Conservation (phyloP, 495 filamentous ascomycete species). For the Filosporella fistucella region DNA sequence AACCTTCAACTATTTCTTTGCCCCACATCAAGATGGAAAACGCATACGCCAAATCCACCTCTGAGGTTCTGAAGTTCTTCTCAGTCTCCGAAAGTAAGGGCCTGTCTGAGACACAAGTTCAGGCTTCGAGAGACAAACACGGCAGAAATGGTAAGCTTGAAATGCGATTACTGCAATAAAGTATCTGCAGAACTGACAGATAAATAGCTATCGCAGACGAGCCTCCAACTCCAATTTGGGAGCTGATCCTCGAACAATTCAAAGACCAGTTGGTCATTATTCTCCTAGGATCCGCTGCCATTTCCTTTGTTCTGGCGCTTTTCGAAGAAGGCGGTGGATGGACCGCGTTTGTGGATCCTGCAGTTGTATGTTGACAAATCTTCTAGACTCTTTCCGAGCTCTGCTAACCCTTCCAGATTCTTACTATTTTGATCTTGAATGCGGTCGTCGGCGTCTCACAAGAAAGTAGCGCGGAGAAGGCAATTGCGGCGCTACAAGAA, state of each 20-base stretch:
- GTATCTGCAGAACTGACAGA: constrained; percentile 19
- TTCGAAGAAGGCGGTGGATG: constrained; percentile 91
- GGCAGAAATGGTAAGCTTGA: constrained; percentile 75
- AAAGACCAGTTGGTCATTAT: constrained; percentile 99
- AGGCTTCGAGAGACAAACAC: constrained; percentile 57
- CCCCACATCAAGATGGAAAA: constrained; percentile 61
- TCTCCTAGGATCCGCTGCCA: constrained; percentile 84
- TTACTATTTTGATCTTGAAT: constrained; percentile 96
- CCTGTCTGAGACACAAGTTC: constrained; percentile 66
- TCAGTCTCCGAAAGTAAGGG: constrained; percentile 60
- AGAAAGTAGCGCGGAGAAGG: constrained; percentile 97
- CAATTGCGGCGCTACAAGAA: constrained; percentile 96
- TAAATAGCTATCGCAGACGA: constrained; percentile 84
- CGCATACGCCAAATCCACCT: constrained; percentile 64
- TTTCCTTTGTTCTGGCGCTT: constrained; percentile 90
- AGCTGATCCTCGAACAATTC: constrained; percentile 96
- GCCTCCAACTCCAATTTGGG: constrained; percentile 94
- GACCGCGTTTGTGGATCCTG: constrained; percentile 98
- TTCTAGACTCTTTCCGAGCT: background rate
- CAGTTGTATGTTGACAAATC: constrained; percentile 63
- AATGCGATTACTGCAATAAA: constrained; percentile 16
- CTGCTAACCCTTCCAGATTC: constrained; percentile 55
- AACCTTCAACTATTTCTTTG: background rate
- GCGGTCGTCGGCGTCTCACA: constrained; percentile 96
- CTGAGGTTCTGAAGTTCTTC: constrained; percentile 69